These are phyloP conservation scores for Aplosporella prunicola DNA, from an alignment of 2,329 filamentous ascomycete species.

Conservation along the genomic window DNA sequence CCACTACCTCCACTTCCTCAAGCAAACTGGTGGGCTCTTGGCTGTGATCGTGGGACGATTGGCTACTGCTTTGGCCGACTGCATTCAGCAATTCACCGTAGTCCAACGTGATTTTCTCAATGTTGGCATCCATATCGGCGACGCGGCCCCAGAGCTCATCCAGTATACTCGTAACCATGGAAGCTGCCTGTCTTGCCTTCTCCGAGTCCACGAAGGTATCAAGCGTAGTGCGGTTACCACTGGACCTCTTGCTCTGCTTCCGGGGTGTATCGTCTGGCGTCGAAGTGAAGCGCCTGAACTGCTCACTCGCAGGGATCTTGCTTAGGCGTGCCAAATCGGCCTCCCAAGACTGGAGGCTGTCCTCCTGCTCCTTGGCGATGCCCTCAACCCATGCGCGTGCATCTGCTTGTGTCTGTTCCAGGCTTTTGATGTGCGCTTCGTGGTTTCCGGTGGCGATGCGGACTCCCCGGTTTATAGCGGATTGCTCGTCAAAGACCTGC, in stretches of 20 bases:
- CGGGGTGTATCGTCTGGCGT: constrained; percentile 7
- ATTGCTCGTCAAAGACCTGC: constrained; percentile 61
- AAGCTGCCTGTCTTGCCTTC: constrained; percentile 62
- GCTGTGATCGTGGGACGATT: constrained; percentile 47
- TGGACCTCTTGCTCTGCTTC: constrained; percentile 22
- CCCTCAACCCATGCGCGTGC: constrained; percentile 61
- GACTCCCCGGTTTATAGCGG: constrained; percentile 68
- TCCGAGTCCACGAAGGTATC: constrained; percentile 28
- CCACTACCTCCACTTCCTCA: constrained; percentile 76
- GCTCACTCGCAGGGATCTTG: constrained; percentile 53
- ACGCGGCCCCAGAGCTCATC: constrained; percentile 52
- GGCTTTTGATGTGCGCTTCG: constrained; percentile 60
- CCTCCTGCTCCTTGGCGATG: constrained; percentile 57
- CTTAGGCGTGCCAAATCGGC: constrained; percentile 56
- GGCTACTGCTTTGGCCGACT: constrained; percentile 37
- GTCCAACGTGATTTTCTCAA: constrained; percentile 32
- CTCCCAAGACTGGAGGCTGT: constrained; percentile 58
- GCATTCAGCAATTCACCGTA: constrained; percentile 37
- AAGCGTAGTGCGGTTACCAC: constrained; percentile 19
- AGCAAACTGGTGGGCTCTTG: constrained; percentile 61
- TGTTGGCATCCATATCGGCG: constrained; percentile 30
- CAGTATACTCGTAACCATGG: constrained; percentile 53
- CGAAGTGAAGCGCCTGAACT: constrained; percentile 49
- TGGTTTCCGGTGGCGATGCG: constrained; percentile 81
- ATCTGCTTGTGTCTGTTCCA: constrained; percentile 64